Evolutionary conservation across 1,284 basidiomycete genomes (phyloP), one percentile per base, ranked within the genome.

Genomic region (Ganoderma resinaceum): DNA sequence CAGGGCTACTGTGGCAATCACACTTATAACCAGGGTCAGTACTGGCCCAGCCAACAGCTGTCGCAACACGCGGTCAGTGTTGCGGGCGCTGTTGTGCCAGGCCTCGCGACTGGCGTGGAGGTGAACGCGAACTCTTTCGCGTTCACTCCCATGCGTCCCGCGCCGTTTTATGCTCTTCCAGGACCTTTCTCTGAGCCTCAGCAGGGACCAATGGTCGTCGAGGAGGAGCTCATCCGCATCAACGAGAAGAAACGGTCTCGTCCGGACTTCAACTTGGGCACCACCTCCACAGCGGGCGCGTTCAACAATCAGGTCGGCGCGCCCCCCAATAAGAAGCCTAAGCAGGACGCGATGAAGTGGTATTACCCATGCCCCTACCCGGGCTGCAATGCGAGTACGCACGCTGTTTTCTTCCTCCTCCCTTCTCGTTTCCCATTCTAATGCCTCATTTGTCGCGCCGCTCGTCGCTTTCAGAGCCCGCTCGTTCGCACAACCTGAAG

Each of bases 401-500:
- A 16, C 46, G 20, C 23, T 49, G 18, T 23, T 42, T 18, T 20
- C 20, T 26, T 23, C 12, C 23, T 12, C 23, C 14, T 26, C n/a
- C 2, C 18, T 8, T 16, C 26, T n/a, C n/a, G n/a, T n/a, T n/a
- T n/a, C 33, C 20, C 57, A 59, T 46, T 3, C 16, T 8, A 37
- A 46, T 42, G 5, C 42, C 3, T 31, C 37, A 18, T 23, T 46
- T 46, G n/a, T 18, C 12, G 40, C 40, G 16, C 6, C 16, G 33
- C 29, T 18, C 12, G 18, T 29, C 20, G 12, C n/a, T n/a, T 9
- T 14, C 38, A 68, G 67, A 11, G 38, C 66, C 64, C 55, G 60
- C 69, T 0, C 69, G 71, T 0, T 62, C 38, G 7, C 61, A 72
- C 53, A 72, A 72, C 59, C 61, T 68, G 3, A 67, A 63, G 12